Conservation (phyloP, 1,284 basidiomycete genomes). For the Phaffia rhodozyma region DNA sequence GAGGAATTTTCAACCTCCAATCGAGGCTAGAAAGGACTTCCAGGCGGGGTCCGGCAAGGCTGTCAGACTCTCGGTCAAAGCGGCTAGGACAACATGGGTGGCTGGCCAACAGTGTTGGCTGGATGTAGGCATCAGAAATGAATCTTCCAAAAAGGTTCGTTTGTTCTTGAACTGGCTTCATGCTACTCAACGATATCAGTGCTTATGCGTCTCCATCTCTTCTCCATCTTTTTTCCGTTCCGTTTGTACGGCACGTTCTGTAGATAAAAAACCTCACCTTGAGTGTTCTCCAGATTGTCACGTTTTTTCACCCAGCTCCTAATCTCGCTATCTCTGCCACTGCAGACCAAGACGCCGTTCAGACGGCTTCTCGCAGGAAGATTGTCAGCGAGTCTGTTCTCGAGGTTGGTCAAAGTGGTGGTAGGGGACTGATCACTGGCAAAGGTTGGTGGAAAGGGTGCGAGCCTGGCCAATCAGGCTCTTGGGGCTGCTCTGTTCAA, state of each 20-base stretch:
- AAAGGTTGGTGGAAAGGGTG: slow-evolving; percentile 82
- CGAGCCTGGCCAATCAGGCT: slow-evolving; percentile 45
- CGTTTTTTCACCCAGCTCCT: slow-evolving; percentile 51
- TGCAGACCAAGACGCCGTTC: slow-evolving; percentile 46
- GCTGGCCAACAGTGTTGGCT: slow-evolving; percentile 72
- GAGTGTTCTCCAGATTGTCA: slow-evolving; percentile 57
- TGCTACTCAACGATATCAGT: background rate
- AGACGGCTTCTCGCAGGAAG: slow-evolving; percentile 50
- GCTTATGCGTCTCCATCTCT: background rate
- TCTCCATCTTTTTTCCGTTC: background rate
- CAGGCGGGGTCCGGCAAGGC: slow-evolving; percentile 46
- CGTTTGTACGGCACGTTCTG: slow-evolving; percentile 9
- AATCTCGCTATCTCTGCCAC: slow-evolving; percentile 28
- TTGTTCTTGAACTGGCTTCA: background rate
- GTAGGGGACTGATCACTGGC: slow-evolving; percentile 59
- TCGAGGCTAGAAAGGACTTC: slow-evolving; percentile 50
- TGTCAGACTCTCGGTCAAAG: slow-evolving; percentile 56
- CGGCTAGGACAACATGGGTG: slow-evolving; percentile 70
- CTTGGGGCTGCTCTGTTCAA: slow-evolving; percentile 48
- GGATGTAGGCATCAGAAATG: slow-evolving; percentile 58
- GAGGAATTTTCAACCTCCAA: slow-evolving; percentile 44
- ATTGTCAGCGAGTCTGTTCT: slow-evolving; percentile 53
- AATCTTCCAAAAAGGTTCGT: slow-evolving; percentile 51
- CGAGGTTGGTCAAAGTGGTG: slow-evolving; percentile 52
- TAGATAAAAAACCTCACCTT: slow-evolving; percentile 55